Evolutionary conservation across 495 filamentous ascomycete species (phyloP).

Genomic region (Penicillium odoratum): DNA sequence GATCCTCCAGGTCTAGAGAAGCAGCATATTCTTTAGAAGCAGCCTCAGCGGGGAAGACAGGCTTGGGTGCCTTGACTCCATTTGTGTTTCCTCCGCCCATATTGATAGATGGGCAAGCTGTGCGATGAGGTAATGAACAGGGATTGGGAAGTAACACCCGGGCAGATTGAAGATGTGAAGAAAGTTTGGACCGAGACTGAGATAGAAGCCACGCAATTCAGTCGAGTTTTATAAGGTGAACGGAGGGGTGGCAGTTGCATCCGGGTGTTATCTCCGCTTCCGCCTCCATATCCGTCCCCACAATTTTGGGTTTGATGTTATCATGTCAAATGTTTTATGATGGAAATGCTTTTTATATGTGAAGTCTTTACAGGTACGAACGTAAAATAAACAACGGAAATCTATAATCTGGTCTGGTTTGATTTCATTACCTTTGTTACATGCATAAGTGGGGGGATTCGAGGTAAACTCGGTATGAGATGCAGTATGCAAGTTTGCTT

Average conservation of each 20-base stretch:
- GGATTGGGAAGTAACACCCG: background rate
- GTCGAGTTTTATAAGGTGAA: conserved; percentile 18
- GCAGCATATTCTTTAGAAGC: conserved; percentile 56
- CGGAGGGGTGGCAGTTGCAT: conserved; percentile 3
- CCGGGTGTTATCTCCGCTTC: conserved; percentile 30
- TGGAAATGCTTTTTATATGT: background rate
- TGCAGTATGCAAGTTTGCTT: background rate
- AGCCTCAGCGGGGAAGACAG: conserved; percentile 39
- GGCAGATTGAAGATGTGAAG: background rate
- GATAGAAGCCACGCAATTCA: conserved; percentile 6
- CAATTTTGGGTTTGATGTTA: background rate
- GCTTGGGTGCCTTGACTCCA: conserved; percentile 26
- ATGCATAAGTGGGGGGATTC: background rate
- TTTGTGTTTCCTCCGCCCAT: conserved; percentile 20
- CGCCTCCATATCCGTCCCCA: conserved; percentile 27
- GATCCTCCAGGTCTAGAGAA: conserved; percentile 67
- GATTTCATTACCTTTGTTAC: background rate
- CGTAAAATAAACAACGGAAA: no score
- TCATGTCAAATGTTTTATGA: no score
- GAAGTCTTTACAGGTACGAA: background rate
- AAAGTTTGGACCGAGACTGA: background rate
- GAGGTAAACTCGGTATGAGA: background rate
- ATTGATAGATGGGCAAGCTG: conserved; percentile 4
- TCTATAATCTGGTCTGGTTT: background rate
- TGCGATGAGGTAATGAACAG: background rate